These are phyloP conservation scores for Lactarius pseudohatsudake DNA, from an alignment of 768 basidiomycete species.

Conservation along the genomic window DNA sequence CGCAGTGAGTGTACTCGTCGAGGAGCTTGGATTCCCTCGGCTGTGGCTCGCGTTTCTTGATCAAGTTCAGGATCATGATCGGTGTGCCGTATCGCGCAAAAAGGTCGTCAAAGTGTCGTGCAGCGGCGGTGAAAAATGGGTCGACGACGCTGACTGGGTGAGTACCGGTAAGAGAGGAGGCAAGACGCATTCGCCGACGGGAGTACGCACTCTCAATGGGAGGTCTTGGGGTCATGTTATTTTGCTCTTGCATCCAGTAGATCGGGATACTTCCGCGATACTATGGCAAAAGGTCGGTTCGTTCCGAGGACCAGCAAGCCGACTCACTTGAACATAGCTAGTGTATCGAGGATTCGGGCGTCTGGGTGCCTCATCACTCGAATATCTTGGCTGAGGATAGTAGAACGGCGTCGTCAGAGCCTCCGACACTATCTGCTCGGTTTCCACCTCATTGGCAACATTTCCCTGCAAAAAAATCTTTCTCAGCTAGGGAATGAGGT, in stretches of 20 bases:
- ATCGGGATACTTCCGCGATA: conserved; percentile 95
- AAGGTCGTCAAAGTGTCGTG: conserved; percentile 89
- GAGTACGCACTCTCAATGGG: conserved; percentile 85
- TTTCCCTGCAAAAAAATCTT: conserved; percentile 61
- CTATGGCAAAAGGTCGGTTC: conserved; percentile 37
- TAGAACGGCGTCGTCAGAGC: conserved; percentile 88
- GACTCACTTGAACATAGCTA: conserved; percentile 82
- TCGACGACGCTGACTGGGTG: conserved; percentile 83
- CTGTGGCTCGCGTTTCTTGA: conserved; percentile 78
- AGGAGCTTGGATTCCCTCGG: conserved; percentile 88
- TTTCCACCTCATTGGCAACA: conserved; percentile 98
- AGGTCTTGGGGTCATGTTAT: conserved; percentile 86
- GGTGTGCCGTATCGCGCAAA: conserved; percentile 88
- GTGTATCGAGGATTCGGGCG: conserved; percentile 85
- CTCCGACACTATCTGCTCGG: conserved; percentile 95
- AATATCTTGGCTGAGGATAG: conserved; percentile 50
- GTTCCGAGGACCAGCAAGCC: neutral
- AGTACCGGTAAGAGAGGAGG: neutral
- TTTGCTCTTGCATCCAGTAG: conserved; percentile 95
- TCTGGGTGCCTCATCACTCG: conserved; percentile 36
- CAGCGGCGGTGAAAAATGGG: conserved; percentile 92
- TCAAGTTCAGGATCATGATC: conserved; percentile 88
- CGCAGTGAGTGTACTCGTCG: conserved; percentile 89
- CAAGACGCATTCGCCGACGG: neutral
- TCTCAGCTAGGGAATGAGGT: neutral